Base-by-base conservation (phyloP, 352 stramenopile genomes). In the Phytophthora rubi region DNA sequence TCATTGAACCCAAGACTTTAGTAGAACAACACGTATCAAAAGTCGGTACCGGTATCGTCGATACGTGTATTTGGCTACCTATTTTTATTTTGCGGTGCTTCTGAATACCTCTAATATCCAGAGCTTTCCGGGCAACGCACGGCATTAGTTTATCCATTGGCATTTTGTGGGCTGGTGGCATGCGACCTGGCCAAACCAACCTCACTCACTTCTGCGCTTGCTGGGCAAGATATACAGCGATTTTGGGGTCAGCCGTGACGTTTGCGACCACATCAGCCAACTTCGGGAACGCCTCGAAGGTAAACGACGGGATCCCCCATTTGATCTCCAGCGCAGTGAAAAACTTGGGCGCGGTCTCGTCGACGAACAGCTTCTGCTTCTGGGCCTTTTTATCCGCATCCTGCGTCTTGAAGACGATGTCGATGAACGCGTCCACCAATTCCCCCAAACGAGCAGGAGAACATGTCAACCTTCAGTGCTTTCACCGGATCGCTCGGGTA, bases 331-430 rank as follows among this genome's bases (percentile, higher is more conserved):
- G 57, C 42, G 68, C 52, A 4, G 37, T 44, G 26, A 94, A 63
- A 1, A 58, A 48, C 62, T 74, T 77, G 10, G 81, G 79, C 9
- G 83, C 47, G 13, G 61, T 73, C 45, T 85, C 71, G 10, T 81
- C 68, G 3, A 82, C 30, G 44, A 83, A 76, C 32, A 53, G 64
- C 51, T 86, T 81, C 49, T 71, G 80, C 59, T 83, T 82, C 39
- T 77, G 65, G 6, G 65, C 70, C 69, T 85, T 83, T 33, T 60
- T 59, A 0, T 54, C 16, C 21, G 82, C 79, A 48, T 89, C 84
- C 33, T 67, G 64, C 48, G 64, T 79, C 45, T 49, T 62, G 53
- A 71, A 79, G 28, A 64, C 45, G 53, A 87, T 75, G 12, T 73
- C 57, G 6, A 70, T 21, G 10, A 78, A 67, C 4, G 35, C 15